phyloP scores from a whole-genome alignment of 1,284 basidiomycete genomes.

The Stygiomarasmius scandens region DNA sequence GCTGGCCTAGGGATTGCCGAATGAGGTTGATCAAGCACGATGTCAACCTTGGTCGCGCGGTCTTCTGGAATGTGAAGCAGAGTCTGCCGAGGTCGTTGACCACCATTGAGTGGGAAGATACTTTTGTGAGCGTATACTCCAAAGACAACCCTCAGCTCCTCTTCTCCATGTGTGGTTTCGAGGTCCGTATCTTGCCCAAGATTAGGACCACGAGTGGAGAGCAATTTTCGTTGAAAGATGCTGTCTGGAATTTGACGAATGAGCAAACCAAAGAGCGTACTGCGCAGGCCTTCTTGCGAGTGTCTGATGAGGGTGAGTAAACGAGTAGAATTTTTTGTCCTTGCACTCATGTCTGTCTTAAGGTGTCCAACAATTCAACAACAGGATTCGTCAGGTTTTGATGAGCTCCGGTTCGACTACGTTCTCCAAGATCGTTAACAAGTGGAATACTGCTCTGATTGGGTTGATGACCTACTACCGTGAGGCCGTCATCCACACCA shows the following conservation, averaged over 20 bases:
- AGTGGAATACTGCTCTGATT: constrained; percentile 97
- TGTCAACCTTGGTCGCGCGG: constrained; percentile 96
- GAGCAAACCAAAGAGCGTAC: constrained; percentile 97
- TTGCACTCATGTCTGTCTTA: constrained; percentile 23
- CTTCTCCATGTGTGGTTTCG: constrained; percentile 98
- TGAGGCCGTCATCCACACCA: constrained; percentile 98
- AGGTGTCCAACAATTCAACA: constrained; percentile 95
- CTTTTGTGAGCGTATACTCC: constrained; percentile 95
- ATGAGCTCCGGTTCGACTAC: constrained; percentile 99
- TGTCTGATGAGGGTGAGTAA: constrained; percentile 84
- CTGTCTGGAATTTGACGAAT: constrained; percentile 97
- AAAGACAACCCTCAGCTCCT: constrained; percentile 97
- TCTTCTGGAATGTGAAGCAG: constrained; percentile 99
- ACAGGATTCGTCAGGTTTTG: constrained; percentile 93
- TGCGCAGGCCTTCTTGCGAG: constrained; percentile 95
- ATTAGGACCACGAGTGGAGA: constrained; percentile 93
- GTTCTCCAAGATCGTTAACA: constrained; percentile 99
- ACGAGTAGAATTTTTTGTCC: background rate
- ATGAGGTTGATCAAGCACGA: constrained; percentile 99
- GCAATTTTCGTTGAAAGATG: constrained; percentile 95
- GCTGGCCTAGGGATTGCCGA: constrained; percentile 96
- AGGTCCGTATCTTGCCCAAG: constrained; percentile 96
- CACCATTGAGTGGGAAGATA: constrained; percentile 99
- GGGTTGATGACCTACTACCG: constrained; percentile 98
- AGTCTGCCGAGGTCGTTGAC: constrained; percentile 94